These are phyloP conservation scores for Paralagenidium karlingii DNA, from an alignment of 352 stramenopile species.

Conservation along the genomic window DNA sequence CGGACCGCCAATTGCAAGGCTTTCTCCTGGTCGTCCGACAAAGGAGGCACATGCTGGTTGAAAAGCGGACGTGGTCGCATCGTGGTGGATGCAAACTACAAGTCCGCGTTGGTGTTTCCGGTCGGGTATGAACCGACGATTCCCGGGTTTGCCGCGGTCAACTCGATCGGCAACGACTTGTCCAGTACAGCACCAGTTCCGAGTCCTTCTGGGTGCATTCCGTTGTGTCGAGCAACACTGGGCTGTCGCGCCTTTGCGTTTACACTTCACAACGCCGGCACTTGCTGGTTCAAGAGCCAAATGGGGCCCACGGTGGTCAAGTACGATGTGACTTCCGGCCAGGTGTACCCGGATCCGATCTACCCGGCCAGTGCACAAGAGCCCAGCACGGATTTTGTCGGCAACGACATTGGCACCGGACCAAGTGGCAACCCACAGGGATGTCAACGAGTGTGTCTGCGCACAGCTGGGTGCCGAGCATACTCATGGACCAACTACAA, in stretches of 20 bases:
- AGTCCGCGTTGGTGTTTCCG: neutral
- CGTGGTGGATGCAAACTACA: constrained; percentile 1
- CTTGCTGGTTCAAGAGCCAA: constrained; percentile 10
- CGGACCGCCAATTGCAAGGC: constrained; percentile 8
- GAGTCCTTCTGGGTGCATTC: constrained; percentile 15
- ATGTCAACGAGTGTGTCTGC: constrained; percentile 19
- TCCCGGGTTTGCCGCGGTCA: too few species aligned
- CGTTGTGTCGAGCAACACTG: constrained; percentile 10
- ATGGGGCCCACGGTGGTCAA: constrained; percentile 14
- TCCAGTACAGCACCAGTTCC: constrained; percentile 5
- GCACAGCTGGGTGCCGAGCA: constrained; percentile 14
- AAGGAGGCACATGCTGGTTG: constrained; percentile 22
- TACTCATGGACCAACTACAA: constrained; percentile 23
- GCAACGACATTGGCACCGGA: constrained; percentile 18
- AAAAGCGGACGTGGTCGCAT: constrained; percentile 6
- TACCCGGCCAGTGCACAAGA: constrained; percentile 9
- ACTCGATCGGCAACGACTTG: constrained; percentile 18
- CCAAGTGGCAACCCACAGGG: neutral
- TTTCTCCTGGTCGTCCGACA: constrained; percentile 17
- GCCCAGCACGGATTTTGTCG: constrained; percentile 12
- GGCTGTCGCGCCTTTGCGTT: constrained; percentile 3
- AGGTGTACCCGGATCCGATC: constrained; percentile 2
- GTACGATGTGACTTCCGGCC: constrained; percentile 1
- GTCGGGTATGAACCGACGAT: too few species aligned
- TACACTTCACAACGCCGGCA: neutral